Conservation (phyloP, 345 rosid genomes). For the Melaleuca alternifolia region DNA sequence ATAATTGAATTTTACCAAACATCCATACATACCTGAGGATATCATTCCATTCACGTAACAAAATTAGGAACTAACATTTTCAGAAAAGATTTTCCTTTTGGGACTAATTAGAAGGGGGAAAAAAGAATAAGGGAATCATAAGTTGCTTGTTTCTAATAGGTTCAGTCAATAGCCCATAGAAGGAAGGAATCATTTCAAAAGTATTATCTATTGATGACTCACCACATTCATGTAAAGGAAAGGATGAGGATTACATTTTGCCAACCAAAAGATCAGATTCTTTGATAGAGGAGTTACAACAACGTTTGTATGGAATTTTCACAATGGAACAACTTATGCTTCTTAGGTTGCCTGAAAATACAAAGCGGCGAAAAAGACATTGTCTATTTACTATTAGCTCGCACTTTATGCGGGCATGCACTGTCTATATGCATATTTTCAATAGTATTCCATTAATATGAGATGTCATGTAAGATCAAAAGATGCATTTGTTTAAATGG, state of each 20-base stretch:
- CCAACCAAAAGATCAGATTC: not conserved
- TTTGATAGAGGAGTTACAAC: not conserved
- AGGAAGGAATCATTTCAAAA: not conserved
- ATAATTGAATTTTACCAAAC: not conserved
- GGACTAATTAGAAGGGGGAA: not conserved
- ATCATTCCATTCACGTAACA: not conserved
- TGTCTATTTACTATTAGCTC: not conserved
- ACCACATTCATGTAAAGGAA: not conserved
- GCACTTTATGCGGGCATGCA: no score
- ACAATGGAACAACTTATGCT: not conserved
- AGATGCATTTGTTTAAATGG: no score
- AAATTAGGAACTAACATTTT: not conserved
- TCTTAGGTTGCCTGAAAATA: not conserved
- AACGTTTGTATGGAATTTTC: not conserved
- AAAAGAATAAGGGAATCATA: not conserved
- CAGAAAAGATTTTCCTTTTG: not conserved
- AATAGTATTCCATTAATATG: no score
- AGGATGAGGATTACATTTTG: not conserved
- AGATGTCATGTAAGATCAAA: no score
- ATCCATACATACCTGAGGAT: not conserved
- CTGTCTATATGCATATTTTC: no score
- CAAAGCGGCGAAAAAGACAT: not conserved
- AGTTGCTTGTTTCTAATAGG: not conserved
- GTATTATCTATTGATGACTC: not conserved
- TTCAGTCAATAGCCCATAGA: not conserved